Evolutionary conservation across 2,329 filamentous ascomycete species (phyloP).

Genomic region (Alternaria brassicicola): DNA sequence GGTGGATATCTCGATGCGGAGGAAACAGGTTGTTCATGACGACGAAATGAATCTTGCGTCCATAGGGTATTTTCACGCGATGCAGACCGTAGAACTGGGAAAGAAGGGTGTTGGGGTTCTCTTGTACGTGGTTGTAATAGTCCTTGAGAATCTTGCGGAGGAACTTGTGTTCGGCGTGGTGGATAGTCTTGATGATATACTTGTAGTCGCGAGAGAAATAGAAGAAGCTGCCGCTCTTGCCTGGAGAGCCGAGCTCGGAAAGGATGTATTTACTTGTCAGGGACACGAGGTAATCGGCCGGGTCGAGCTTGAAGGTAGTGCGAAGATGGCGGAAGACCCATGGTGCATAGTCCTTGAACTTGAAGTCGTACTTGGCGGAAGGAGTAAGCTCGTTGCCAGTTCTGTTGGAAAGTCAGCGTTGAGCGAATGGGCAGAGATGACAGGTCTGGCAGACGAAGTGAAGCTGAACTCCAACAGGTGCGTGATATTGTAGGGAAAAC

Average conservation of each 20-base stretch:
- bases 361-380: slow-evolving; percentile 99
- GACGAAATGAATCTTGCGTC: slow-evolving; percentile 98
- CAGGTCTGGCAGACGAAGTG: slow-evolving; percentile 19
- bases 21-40: slow-evolving; percentile 99
- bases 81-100: slow-evolving; percentile 98
- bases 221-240: slow-evolving; percentile 99
- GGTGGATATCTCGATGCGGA: slow-evolving; percentile 94
- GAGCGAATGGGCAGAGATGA: not conserved
- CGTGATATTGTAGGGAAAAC: slow-evolving; percentile 24
- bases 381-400: slow-evolving; percentile 97
- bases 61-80: slow-evolving; percentile 97
- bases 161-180: slow-evolving; percentile 91
- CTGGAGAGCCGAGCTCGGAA: slow-evolving; percentile 93
- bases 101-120: slow-evolving; percentile 94
- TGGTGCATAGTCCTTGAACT: slow-evolving; percentile 99
- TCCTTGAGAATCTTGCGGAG: slow-evolving; percentile 83
- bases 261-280: slow-evolving; percentile 98
- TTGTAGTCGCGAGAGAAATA: slow-evolving; percentile 99
- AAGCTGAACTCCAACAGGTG: slow-evolving; percentile 20
- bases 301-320: slow-evolving; percentile 85
- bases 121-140: slow-evolving; percentile 89
- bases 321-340: slow-evolving; percentile 97
- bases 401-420: slow-evolving; percentile 56
- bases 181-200: slow-evolving; percentile 99
- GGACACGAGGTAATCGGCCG: slow-evolving; percentile 97